Evolutionary conservation across 176 grass and related monocot genomes (phyloP), one percentile per base, ranked within the genome.

Genomic region (Ampelocalamus luodianensis): DNA sequence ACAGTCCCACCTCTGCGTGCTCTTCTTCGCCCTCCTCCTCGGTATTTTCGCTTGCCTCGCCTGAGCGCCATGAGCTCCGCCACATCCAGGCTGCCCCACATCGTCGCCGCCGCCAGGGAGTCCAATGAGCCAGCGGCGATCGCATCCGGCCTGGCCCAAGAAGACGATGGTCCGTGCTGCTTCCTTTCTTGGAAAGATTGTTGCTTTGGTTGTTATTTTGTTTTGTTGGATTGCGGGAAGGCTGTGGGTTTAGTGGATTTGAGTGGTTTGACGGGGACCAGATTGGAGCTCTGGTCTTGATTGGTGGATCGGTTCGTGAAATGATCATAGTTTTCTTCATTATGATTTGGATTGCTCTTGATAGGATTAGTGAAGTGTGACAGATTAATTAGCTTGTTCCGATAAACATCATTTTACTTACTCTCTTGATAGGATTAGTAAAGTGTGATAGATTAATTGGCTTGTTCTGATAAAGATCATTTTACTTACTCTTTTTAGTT

Each of bases 91-190:
- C 62, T 96, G 48, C 81, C 83, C 63, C 84, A 85, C 81, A 83
- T 94, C 75, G 90, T 85, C 8, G 71, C 81, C 24, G 87, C 71
- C 60, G 85, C 68, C 59, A 79, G 88, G 72, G 91, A 92, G 62
- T 87, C 88, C 44, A 92, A 11, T 55, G 89, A 82, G 23, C 40
- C 65, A 23, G 22, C 83, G 77, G 50, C 56, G 3, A 39, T 83
- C 8, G 48, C 83, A 11, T 73, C 86, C 23, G 61, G 88, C 14
- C 42, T 79, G 37, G 43, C 32, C 74, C 84, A 82, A 73, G 88
- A 95, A 61, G 90, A 91, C 77, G 97, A 94, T 88, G 93, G 93
- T 99, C 18, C 42, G 74, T 82, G 74, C 11, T 56, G 32, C 56
- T 42, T 56, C 43, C 68, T 37, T 71, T 36, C 42, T 44, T 23